phyloP scores from a whole-genome alignment of 805 yeast species.

The Hanseniaspora guilliermondii region DNA sequence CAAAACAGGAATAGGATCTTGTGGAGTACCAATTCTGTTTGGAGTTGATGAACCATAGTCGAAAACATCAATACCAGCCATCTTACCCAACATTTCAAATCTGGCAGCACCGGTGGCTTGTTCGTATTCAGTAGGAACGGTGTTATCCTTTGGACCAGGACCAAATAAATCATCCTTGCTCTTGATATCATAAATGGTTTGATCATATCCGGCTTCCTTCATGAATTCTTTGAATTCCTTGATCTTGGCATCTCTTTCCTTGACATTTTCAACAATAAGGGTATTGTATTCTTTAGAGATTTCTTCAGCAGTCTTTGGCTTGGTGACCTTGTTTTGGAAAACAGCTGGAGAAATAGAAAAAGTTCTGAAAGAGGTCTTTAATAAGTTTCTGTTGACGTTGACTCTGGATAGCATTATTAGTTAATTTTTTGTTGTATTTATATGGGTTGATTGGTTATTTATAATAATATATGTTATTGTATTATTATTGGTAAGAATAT shows the following conservation, averaged over 20 bases:
- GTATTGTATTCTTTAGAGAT: not conserved
- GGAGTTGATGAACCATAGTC: conserved; percentile 80
- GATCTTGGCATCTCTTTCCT: conserved; percentile 10
- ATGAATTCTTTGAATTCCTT: conserved; percentile 6
- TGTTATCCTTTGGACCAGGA: conserved; percentile 75
- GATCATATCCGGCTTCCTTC: conserved; percentile 6
- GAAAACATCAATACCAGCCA: conserved; percentile 89
- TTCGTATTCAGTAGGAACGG: conserved; percentile 84
- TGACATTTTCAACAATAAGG: not conserved
- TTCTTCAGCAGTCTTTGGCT: conserved; percentile 3
- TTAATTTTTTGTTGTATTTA: not conserved
- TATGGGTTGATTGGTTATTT: not conserved
- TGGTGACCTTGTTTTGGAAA: conserved; percentile 2
- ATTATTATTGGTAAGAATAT: too few species aligned
- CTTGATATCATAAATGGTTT: conserved; percentile 12
- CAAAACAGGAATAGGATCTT: conserved; percentile 79
- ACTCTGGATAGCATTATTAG: conserved; percentile 12
- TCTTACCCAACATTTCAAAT: conserved; percentile 82
- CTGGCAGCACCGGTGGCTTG: conserved; percentile 98
- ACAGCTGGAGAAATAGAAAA: conserved; percentile 7
- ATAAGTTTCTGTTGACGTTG: not conserved
- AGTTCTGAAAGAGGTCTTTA: conserved; percentile 8
- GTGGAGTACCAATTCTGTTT: conserved; percentile 81
- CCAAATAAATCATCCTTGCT: conserved; percentile 45
- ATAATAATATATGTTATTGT: not conserved